These are phyloP conservation scores for Dryas integrifolia DNA, from an alignment of 331 rosid genomes.

Conservation along the genomic window DNA sequence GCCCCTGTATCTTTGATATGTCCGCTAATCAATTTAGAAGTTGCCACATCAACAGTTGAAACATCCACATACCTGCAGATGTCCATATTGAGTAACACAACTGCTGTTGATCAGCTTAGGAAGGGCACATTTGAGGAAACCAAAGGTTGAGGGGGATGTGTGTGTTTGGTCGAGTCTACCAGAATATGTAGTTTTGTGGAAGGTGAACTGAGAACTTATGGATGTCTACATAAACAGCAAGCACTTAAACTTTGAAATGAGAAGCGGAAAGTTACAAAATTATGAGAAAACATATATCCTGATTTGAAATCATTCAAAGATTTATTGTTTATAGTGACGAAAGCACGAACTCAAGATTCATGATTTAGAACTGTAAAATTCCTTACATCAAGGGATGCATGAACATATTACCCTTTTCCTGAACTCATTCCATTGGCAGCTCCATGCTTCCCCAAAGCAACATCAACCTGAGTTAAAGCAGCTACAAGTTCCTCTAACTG, in stretches of 20 bases:
- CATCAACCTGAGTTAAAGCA: slow-evolving; percentile 53
- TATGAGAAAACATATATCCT: not conserved
- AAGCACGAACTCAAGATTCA: not conserved
- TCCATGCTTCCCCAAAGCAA: slow-evolving; percentile 84
- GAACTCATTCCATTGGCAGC: slow-evolving; percentile 72
- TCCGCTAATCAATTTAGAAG: slow-evolving; percentile 65
- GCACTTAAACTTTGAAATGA: not conserved
- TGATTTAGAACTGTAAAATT: not conserved
- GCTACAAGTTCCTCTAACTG: slow-evolving; percentile 18
- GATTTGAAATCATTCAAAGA: not conserved
- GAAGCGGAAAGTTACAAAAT: not conserved
- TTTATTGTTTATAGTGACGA: slow-evolving; percentile 10
- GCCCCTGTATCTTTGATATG: slow-evolving; percentile 76
- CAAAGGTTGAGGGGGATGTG: not conserved
- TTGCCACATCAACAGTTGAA: slow-evolving; percentile 85
- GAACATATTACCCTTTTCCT: slow-evolving; percentile 76
- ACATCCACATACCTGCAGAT: slow-evolving; percentile 82
- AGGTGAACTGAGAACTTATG: not conserved
- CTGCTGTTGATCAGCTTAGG: slow-evolving; percentile 13
- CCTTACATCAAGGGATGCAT: not conserved
- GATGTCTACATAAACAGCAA: not conserved
- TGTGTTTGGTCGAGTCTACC: not conserved
- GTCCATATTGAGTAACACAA: slow-evolving; percentile 15
- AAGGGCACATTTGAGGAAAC: slow-evolving; percentile 11
- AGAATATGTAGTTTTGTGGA: not conserved